A percentile compares a stretch with the other conserved stretches of the same genome.
Evolutionary conservation across 208 protist genomes (phyloP).

Genomic region (Crithidia mellificae): DNA sequence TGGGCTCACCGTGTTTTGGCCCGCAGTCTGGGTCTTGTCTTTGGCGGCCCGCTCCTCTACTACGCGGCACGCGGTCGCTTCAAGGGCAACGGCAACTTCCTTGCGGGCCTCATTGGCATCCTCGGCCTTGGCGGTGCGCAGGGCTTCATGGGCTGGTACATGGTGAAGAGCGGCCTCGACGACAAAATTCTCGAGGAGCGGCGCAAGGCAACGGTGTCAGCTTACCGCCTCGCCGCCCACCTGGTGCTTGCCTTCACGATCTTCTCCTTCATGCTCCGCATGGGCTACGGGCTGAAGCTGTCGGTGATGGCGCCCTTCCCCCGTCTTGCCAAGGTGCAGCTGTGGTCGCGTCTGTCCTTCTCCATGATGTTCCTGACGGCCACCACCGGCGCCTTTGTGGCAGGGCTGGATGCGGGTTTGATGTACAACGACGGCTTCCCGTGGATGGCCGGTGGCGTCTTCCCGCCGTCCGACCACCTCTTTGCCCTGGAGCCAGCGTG

Average conservation of each 20-base stretch:
- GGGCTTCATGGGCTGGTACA: slow-evolving; percentile 97
- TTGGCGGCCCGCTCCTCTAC: slow-evolving; percentile 88
- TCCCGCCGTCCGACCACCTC: slow-evolving; percentile 79
- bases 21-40: slow-evolving; percentile 89
- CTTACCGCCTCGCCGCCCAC: slow-evolving; percentile 94
- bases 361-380: slow-evolving; percentile 77
- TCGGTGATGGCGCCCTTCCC: slow-evolving; percentile 47
- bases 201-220: slow-evolving; percentile 73
- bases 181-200: slow-evolving; percentile 76
- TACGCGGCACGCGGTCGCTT: slow-evolving; percentile 81
- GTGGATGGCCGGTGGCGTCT: slow-evolving; percentile 81
- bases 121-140: slow-evolving; percentile 76
- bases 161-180: slow-evolving; percentile 96
- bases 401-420: slow-evolving; percentile 87
- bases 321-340: slow-evolving; percentile 49
- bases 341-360: slow-evolving; percentile 56
- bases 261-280: slow-evolving; percentile 84
- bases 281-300: slow-evolving; percentile 72
- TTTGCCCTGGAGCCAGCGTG: slow-evolving; percentile 62
- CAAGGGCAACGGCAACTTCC: slow-evolving; percentile 41
- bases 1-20: slow-evolving; percentile 95
- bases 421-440: slow-evolving; percentile 92
- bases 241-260: slow-evolving; percentile 95
- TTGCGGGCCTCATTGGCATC: slow-evolving; percentile 54
- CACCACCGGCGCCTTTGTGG: slow-evolving; percentile 89